Base-by-base conservation (phyloP, 2,329 filamentous ascomycete species). In the Pseudogymnoascus sp. region DNA sequence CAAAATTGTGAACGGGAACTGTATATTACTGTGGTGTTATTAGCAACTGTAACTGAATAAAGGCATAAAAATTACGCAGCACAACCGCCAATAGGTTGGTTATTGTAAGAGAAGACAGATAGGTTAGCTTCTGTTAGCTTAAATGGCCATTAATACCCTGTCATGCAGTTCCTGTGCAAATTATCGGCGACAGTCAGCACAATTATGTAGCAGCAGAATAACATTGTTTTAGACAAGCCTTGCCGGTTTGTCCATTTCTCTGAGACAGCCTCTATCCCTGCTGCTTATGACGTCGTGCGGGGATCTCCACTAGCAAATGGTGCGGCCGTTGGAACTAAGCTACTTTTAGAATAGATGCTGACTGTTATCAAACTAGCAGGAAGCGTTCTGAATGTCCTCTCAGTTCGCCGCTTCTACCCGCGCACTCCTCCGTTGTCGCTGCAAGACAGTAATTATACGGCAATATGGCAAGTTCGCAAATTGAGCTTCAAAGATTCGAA, bases 341-440 rank as follows among this genome's bases (percentile, higher is more conserved):
- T 54, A 11, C n/a, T 33, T 54, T 33, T 54, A 8, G 26, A 54
- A 33, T 54, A 54, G 7, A 29, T 54, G 47, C 47, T 54, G 26
- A 54, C 47, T 5, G n/a, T 7, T 54, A 33, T 54, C 29, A 9
- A 11, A 21, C 21, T 21, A 21, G 21, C 17, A 21, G 21, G 21
- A 21, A 54, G n/a, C 47, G 26, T 54, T 54, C 47, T 54, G 26
- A 24, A 50, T 15, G 44, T 31, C 29, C 17, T 54, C 26, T 54
- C 47, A 33, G 26, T 54, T 54, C 47, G 47, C 47, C 47, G 47
- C 47, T 54, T 17, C 47, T 54, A 54, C 47, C 47, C 47, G 47
- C 47, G 11, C 26, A 17, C 26, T 54, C 47, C 47, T 54, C 47
- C 47, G 47, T 33, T 54, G 47, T 54, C 47, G 26, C 47, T 17